Conservation (phyloP, 2,329 filamentous ascomycete species). For the Apiospora kogelbergensis region DNA sequence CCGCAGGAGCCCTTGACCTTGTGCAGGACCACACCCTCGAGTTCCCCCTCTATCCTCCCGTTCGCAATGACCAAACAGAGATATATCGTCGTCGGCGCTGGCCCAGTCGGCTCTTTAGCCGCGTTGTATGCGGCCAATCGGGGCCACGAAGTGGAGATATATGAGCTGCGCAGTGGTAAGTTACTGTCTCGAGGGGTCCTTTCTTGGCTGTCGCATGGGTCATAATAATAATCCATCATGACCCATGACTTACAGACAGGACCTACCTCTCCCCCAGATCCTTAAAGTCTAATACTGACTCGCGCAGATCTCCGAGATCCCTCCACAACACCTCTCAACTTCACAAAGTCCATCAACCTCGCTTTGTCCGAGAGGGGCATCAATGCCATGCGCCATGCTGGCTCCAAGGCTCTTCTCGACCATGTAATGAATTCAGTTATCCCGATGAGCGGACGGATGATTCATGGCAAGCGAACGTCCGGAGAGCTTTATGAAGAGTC, state of each 20-base stretch:
- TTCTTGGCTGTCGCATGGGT: neutral
- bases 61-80: conserved; percentile 54
- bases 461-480: conserved; percentile 68
- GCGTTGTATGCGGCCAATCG: conserved; percentile 88
- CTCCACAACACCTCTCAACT: conserved; percentile 82
- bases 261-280: neutral
- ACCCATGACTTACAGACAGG: neutral
- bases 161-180: conserved; percentile 88
- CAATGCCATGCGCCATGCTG: conserved; percentile 75
- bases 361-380: conserved; percentile 93
- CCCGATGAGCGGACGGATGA: conserved; percentile 96
- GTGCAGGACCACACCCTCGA: neutral
- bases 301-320: conserved; percentile 79
- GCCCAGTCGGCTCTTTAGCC: conserved; percentile 88
- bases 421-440: conserved; percentile 76
- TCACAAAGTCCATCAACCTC: conserved; percentile 97
- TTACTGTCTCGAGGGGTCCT: too few species aligned
- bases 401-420: conserved; percentile 66
- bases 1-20: neutral
- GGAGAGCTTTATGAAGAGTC: conserved; percentile 72
- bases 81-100: conserved; percentile 84
- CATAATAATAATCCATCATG: neutral
- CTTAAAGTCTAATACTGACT: conserved; percentile 12
- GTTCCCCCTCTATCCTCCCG: neutral
- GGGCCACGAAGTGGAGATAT: conserved; percentile 88